phyloP scores from a whole-genome alignment of 768 basidiomycete species.

The Rhodocollybia butyracea region DNA sequence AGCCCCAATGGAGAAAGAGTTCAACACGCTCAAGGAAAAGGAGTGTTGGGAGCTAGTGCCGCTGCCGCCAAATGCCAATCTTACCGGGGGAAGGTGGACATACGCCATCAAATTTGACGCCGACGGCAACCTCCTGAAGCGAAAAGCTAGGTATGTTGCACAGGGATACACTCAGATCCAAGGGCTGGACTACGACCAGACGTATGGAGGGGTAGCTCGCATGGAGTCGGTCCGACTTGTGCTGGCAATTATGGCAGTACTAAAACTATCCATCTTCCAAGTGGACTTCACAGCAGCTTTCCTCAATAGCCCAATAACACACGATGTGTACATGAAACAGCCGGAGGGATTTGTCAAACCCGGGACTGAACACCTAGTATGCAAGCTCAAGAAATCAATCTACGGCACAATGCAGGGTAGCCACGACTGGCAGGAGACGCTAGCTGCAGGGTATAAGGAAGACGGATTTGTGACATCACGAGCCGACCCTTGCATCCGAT shows the following conservation, averaged over 20 bases:
- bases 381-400: not conserved
- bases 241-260: slow-evolving; percentile 9
- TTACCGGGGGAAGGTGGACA: not conserved
- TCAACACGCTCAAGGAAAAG: not conserved
- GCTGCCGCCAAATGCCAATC: not conserved
- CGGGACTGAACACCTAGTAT: slow-evolving; percentile 3
- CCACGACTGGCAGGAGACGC: not conserved
- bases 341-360: slow-evolving; percentile 18
- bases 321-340: slow-evolving; percentile 30
- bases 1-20: not conserved
- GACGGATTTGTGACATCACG: not conserved
- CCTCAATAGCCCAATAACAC: slow-evolving; percentile 23
- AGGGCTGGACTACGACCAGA: slow-evolving; percentile 1
- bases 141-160: not conserved
- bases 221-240: not conserved
- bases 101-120: not conserved
- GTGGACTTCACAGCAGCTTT: slow-evolving; percentile 30
- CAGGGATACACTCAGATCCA: not conserved
- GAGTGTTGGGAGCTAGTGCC: not conserved
- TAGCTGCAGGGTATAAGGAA: not conserved
- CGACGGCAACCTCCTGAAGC: not conserved
- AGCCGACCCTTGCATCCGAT: not conserved
- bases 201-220: slow-evolving; percentile 7
- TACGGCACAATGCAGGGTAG: not conserved
- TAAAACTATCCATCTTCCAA: slow-evolving; percentile 21